Percentiles rank a stretch among this genome's conserved stretches.
Conservation (phyloP, 2,329 filamentous ascomycete species). For the Decorospora gaudefroyi region DNA sequence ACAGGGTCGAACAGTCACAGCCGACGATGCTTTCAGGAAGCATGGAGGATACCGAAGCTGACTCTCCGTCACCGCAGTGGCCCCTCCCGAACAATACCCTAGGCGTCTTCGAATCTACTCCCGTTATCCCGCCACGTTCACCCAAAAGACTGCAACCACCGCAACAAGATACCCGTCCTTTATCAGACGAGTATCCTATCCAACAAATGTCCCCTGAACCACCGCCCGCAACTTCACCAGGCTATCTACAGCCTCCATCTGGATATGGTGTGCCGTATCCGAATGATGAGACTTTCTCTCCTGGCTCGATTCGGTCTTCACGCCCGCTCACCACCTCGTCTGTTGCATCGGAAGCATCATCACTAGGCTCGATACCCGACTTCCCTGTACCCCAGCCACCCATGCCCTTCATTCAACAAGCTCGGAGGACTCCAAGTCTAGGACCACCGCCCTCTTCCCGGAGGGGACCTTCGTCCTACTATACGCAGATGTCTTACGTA, state of each 20-base stretch:
- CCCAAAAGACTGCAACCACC: conserved; percentile 48
- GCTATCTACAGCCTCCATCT: conserved; percentile 28
- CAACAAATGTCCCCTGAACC: conserved; percentile 37
- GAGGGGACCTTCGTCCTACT: conserved; percentile 55
- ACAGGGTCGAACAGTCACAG: conserved; percentile 18
- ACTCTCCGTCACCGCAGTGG: conserved; percentile 52
- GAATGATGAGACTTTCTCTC: conserved; percentile 43
- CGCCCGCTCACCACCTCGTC: conserved; percentile 48
- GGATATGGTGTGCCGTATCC: conserved; percentile 35
- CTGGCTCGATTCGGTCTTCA: conserved; percentile 34
- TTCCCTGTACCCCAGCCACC: conserved; percentile 47
- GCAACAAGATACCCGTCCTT: conserved; percentile 50
- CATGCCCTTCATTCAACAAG: conserved; percentile 41
- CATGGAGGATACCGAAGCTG: conserved; percentile 18
- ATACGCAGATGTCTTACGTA: conserved; percentile 54
- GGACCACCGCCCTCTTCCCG: conserved; percentile 56
- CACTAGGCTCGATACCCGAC: conserved; percentile 49
- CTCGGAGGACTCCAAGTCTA: conserved; percentile 49
- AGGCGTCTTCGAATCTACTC: conserved; percentile 33
- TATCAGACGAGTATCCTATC: conserved; percentile 42
- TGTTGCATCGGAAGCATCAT: conserved; percentile 47
- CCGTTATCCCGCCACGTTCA: conserved; percentile 26
- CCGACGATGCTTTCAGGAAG: conserved; percentile 22
- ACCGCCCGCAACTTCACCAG: conserved; percentile 24
- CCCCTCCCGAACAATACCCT: conserved; percentile 49